A percentile compares a stretch with the other conserved stretches of the same genome.
Evolutionary conservation across 2,329 filamentous ascomycete genomes (phyloP).

Genomic region (Pestalotiopsis sp.): DNA sequence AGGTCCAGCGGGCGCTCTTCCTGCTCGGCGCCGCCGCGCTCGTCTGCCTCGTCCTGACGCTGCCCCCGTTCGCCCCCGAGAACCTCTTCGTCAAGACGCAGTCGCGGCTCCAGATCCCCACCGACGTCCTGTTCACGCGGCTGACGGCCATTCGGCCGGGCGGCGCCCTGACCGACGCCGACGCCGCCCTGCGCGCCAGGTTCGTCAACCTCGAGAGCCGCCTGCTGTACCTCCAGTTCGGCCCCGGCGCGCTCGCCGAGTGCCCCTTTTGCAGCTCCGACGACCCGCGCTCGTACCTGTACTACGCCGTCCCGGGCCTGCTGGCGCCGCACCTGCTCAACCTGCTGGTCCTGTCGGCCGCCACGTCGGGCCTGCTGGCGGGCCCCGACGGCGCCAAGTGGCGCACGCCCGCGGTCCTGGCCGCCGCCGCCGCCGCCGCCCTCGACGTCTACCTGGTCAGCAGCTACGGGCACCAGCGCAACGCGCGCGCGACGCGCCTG

Average conservation of each 20-base stretch:
- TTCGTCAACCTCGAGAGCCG: conserved; percentile 74
- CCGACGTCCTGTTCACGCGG: conserved; percentile 81
- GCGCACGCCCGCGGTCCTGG: conserved; percentile 70
- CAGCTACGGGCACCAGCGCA: conserved; percentile 67
- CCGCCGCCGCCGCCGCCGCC: conserved; percentile 58
- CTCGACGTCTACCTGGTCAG: conserved; percentile 68
- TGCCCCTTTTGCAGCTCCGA: conserved; percentile 85
- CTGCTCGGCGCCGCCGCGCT: conserved; percentile 57
- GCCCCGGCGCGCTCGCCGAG: conserved; percentile 70
- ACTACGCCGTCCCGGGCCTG: conserved; percentile 77
- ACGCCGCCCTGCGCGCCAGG: conserved; percentile 67
- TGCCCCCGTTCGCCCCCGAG: conserved; percentile 69
- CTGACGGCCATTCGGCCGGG: conserved; percentile 59
- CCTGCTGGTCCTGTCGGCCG: conserved; percentile 69
- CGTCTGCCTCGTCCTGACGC: conserved; percentile 60
- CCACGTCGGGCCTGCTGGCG: conserved; percentile 69
- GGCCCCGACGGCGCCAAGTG: conserved; percentile 68
- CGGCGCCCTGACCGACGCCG: conserved; percentile 52
- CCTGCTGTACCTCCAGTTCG: conserved; percentile 82
- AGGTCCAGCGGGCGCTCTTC: conserved; percentile 59
- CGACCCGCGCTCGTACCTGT: conserved; percentile 70
- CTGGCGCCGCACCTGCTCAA: conserved; percentile 80
- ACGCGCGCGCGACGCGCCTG: conserved; percentile 63
- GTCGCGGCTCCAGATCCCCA: conserved; percentile 84
- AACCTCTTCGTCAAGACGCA: conserved; percentile 81